A percentile compares a stretch with the other conserved stretches of the same genome.
phyloP scores from a whole-genome alignment of 306 rosid species.

The Cucumis melo region DNA sequence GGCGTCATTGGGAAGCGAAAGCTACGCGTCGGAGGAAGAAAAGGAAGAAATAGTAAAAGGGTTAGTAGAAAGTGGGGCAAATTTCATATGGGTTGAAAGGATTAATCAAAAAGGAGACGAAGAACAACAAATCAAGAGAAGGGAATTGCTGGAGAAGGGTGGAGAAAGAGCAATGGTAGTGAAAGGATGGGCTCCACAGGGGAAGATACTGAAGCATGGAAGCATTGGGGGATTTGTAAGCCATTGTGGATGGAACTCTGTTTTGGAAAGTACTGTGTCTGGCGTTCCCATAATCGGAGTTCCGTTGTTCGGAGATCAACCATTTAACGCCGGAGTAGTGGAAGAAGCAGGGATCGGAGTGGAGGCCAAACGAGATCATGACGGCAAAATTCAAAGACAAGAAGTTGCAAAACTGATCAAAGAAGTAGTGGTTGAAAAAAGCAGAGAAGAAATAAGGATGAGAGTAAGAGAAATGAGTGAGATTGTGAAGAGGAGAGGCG shows the following conservation, averaged over 20 bases:
- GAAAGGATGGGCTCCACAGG: constrained; percentile 19
- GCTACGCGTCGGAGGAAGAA: constrained; percentile 6
- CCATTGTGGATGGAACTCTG: constrained; percentile 27
- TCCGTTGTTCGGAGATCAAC: constrained; percentile 16
- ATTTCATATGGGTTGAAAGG: constrained; percentile 14
- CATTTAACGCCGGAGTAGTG: constrained; percentile 1
- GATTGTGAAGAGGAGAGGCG: neutral
- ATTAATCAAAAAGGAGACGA: no score
- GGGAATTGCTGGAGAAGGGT: neutral
- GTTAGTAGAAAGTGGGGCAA: constrained; percentile 5
- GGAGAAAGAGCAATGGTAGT: constrained; percentile 10
- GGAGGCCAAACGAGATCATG: constrained; percentile 5
- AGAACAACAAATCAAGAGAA: neutral
- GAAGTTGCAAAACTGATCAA: constrained; percentile 7
- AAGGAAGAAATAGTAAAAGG: constrained; percentile 12
- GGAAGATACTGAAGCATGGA: constrained; percentile 1
- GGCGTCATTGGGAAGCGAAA: constrained; percentile 22
- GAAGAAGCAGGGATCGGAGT: constrained; percentile 10
- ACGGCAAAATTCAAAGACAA: neutral
- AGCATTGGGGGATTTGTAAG: constrained; percentile 21
- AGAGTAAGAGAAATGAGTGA: neutral
- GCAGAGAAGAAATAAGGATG: neutral
- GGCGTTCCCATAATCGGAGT: constrained; percentile 16
- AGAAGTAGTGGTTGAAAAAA: constrained; percentile 4
- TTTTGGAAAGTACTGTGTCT: constrained; percentile 13